Conservation (phyloP, 208 protist species). For the Sergeia podlipaevii region DNA sequence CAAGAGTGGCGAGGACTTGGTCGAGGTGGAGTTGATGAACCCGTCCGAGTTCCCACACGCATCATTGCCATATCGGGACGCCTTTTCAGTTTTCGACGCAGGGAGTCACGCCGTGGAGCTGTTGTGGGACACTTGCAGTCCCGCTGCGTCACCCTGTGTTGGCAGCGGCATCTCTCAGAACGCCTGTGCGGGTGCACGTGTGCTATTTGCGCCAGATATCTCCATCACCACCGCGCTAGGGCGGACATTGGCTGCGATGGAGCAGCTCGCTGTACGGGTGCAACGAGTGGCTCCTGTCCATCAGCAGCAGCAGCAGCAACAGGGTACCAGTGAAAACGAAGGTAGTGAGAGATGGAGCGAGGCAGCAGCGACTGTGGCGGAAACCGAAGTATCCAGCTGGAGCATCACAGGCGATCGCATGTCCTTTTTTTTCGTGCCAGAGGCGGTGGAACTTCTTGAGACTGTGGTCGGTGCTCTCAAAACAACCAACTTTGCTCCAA, state of each 20-base stretch:
- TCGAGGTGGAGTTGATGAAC: slow-evolving; percentile 20
- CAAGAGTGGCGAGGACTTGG: slow-evolving; percentile 12
- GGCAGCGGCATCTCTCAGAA: too few relatives aligned
- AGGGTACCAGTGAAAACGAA: too few relatives aligned
- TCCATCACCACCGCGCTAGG: slow-evolving; percentile 8
- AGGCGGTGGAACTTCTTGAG: too few relatives aligned
- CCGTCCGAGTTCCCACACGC: slow-evolving; percentile 2
- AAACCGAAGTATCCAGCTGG: too few relatives aligned
- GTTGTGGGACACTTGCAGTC: slow-evolving; percentile 9
- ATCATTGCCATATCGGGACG: slow-evolving; percentile 11
- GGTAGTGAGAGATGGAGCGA: too few relatives aligned
- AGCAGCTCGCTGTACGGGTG: slow-evolving; percentile 1
- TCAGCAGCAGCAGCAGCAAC: too few relatives aligned
- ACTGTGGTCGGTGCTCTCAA: too few relatives aligned
- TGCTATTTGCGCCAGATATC: slow-evolving; percentile 2
- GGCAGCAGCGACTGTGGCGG: too few relatives aligned
- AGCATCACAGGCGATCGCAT: too few relatives aligned
- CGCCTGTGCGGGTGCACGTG: too few relatives aligned
- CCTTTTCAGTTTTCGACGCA: slow-evolving; percentile 7
- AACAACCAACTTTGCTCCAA: too few relatives aligned
- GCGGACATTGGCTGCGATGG: not conserved
- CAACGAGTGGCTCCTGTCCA: not conserved
- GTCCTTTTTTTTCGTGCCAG: too few relatives aligned
- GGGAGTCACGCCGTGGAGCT: slow-evolving; percentile 11
- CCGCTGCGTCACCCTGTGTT: not conserved